phyloP scores from a whole-genome alignment of 306 rosid genomes.

The Castanopsis chinensis region DNA sequence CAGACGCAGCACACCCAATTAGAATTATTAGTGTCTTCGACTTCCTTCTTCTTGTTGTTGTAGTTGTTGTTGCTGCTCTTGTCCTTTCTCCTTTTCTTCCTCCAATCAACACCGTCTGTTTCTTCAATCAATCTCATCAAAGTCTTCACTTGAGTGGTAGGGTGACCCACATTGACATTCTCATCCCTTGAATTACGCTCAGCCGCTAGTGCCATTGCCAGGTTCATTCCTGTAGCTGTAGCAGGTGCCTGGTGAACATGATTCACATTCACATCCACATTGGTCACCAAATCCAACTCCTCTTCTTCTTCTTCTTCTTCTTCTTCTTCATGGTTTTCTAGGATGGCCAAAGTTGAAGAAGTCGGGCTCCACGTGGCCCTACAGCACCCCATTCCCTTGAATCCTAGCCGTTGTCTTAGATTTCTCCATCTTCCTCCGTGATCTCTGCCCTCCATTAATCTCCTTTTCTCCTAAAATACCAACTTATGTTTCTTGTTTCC shows the following conservation, averaged over 20 bases:
- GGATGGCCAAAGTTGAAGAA: slow-evolving; percentile 28
- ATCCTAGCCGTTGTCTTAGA: slow-evolving; percentile 75
- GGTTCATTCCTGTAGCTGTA: slow-evolving; percentile 60
- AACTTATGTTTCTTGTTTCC: slow-evolving; percentile 1
- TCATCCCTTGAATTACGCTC: slow-evolving; percentile 45
- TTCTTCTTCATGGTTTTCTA: slow-evolving; percentile 27
- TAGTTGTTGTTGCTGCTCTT: background rate
- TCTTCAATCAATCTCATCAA: slow-evolving; percentile 82
- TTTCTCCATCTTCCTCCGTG: slow-evolving; percentile 41
- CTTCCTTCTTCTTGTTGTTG: background rate
- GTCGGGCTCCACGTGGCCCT: slow-evolving; percentile 70
- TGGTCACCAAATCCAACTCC: slow-evolving; percentile 11
- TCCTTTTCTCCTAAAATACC: slow-evolving; percentile 48
- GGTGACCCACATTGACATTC: background rate
- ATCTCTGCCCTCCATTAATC: slow-evolving; percentile 54
- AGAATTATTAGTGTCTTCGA: slow-evolving; percentile 20
- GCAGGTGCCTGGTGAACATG: slow-evolving; percentile 19
- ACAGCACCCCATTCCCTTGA: slow-evolving; percentile 75
- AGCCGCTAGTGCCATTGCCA: slow-evolving; percentile 89
- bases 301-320: slow-evolving; percentile 27
- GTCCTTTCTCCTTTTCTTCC: slow-evolving; percentile 14
- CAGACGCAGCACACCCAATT: slow-evolving; percentile 95
- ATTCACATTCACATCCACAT: slow-evolving; percentile 27
- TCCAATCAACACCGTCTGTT: slow-evolving; percentile 44
- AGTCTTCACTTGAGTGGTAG: slow-evolving; percentile 22